Evolutionary conservation across 148 eudicot species (phyloP).

Genomic region (Fallopia convolvulus): DNA sequence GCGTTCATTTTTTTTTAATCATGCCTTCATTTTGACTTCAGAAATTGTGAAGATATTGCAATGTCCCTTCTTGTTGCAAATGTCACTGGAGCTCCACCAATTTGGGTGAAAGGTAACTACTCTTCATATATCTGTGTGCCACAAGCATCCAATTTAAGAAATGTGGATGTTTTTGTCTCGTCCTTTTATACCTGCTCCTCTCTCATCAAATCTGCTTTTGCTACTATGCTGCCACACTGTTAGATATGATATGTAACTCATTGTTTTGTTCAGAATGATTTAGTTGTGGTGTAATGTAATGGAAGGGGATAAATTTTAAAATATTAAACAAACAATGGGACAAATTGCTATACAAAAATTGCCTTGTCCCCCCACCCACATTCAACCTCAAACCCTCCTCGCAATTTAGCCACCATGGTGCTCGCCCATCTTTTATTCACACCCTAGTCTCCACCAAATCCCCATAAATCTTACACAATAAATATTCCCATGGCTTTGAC

Average conservation of each 20-base stretch:
- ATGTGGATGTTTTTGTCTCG: background rate
- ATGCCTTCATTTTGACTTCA: slow-evolving; percentile 15
- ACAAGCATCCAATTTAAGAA: background rate
- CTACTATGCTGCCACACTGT: background rate
- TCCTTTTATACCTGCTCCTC: background rate
- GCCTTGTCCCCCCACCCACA: too few species aligned
- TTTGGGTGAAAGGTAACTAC: slow-evolving; percentile 69
- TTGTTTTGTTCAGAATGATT: background rate
- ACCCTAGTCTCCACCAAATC: too few species aligned
- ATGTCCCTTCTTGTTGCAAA: slow-evolving; percentile 78
- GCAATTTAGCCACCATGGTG: too few species aligned
- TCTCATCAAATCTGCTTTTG: background rate
- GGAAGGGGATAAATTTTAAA: background rate
- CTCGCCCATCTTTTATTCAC: too few species aligned
- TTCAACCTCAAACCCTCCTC: too few species aligned
- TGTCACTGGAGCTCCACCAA: slow-evolving; percentile 57
- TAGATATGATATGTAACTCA: background rate
- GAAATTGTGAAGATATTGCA: slow-evolving; percentile 78
- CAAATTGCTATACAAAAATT: too few species aligned
- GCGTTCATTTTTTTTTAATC: background rate
- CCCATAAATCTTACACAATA: too few species aligned
- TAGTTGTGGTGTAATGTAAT: slow-evolving; percentile 1
- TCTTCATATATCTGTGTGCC: background rate
- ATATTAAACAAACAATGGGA: too few species aligned
- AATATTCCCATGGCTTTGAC: too few species aligned